These are phyloP conservation scores for Amniculicola lignicola DNA, from an alignment of 495 filamentous ascomycete species.

Conservation along the genomic window DNA sequence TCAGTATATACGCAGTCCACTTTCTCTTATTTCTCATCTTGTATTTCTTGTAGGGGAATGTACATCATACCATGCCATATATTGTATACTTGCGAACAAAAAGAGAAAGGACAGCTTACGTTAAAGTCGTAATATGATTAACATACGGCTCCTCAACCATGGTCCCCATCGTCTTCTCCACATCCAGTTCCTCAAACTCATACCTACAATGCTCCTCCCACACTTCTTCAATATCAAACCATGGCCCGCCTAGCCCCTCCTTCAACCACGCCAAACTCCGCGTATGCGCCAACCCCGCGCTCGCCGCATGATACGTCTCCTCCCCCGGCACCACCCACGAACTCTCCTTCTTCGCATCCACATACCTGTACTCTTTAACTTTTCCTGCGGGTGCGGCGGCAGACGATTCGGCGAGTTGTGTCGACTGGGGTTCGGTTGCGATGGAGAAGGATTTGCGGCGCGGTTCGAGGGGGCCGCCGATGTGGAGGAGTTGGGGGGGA, in stretches of 20 bases:
- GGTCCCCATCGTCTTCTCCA: constrained; percentile 38
- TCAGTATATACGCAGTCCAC: not conserved
- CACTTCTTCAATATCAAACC: constrained; percentile 48
- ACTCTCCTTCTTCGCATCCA: constrained; percentile 38
- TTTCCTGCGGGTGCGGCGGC: not conserved
- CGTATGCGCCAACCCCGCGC: constrained; percentile 51
- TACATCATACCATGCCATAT: not conserved
- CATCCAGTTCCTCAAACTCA: constrained; percentile 33
- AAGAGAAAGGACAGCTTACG: not conserved
- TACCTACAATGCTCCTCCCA: constrained; percentile 37
- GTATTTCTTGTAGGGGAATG: too few species aligned
- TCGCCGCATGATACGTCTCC: constrained; percentile 39
- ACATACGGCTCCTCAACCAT: constrained; percentile 42
- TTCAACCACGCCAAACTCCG: constrained; percentile 52
- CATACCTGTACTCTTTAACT: constrained; percentile 39
- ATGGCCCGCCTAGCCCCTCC: constrained; percentile 49
- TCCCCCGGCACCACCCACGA: constrained; percentile 43
- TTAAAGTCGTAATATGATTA: constrained; percentile 42
- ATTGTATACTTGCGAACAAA: not conserved
- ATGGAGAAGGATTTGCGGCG: not conserved
- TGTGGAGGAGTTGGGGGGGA: constrained; percentile 21
- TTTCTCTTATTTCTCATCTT: too few species aligned
- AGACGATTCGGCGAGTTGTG: not conserved
- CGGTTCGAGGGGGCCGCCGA: constrained; percentile 2
- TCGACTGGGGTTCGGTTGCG: not conserved